Base-by-base conservation (phyloP, 83 land plant species). In the Larix sibirica region DNA sequence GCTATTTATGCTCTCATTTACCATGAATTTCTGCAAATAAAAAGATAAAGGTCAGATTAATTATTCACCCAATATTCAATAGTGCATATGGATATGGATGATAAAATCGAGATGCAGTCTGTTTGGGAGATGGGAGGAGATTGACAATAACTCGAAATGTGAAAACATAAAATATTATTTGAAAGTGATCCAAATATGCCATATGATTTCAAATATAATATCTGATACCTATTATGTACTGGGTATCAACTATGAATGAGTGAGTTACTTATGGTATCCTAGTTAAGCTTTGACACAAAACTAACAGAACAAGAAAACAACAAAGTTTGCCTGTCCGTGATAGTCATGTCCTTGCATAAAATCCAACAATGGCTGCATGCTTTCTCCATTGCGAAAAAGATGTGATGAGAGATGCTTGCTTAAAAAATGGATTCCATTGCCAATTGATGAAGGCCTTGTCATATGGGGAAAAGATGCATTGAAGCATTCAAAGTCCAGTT, bases 401-500 rank as follows among this genome's bases (percentile, higher is more conserved):
- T 12, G 56, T 24, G 95, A 85, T 7, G 94, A 86, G 28, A 96
- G 77, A 81, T 91, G 93, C 83, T 88, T 90, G 24, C 94, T 85
- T 9, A 88, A 77, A 79, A 50, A 50, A 10, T 50, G 91, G 24
- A 90, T 81, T 13, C 99, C 99, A 81, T 94, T 93, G 33, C 99
- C 99, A 44, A 97, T 91, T 2, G 99, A 97, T n/a, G 91, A 85
- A 38, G 99, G 91, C 80, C 93, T 80, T 47, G 90, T 93, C 61
- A 96, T 65, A 68, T 56, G 90, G 64, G 98, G 99, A 65, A 86
- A 86, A 2, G 86, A 67, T 42, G 83, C 86, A 80, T 94, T 91
- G 85, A 92, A 89, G 36, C 99, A 94, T 33, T 87, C 95, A 63
- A 96, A 92, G 84, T 97, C 97, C 62, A 97, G 77, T 80, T 97